These are phyloP conservation scores for Cryptosporidium ubiquitum DNA, from an alignment of 169 alveolate genomes.

Conservation along the genomic window DNA sequence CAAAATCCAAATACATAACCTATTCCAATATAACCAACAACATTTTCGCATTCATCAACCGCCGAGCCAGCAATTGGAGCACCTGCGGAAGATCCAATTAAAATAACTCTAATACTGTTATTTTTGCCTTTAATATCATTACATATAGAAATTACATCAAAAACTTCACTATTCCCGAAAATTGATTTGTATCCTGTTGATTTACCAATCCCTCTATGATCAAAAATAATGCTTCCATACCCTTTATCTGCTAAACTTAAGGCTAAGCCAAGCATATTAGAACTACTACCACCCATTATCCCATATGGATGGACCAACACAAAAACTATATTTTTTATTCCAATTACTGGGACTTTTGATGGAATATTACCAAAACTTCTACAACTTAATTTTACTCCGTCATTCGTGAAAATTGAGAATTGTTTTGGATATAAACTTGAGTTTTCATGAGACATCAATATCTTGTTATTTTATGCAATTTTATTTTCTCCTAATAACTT, in stretches of 20 bases:
- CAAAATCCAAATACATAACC: slow-evolving; percentile 80
- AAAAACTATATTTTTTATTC: slow-evolving; percentile 31
- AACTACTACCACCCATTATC: slow-evolving; percentile 67
- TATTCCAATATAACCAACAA: slow-evolving; percentile 77
- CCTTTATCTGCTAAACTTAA: slow-evolving; percentile 69
- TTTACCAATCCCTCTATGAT: slow-evolving; percentile 77
- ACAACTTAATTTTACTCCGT: slow-evolving; percentile 52
- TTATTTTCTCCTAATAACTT: not conserved
- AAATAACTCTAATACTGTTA: slow-evolving; percentile 44
- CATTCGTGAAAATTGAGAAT: slow-evolving; percentile 32
- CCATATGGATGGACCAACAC: slow-evolving; percentile 73
- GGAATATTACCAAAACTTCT: slow-evolving; percentile 52
- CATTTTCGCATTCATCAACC: slow-evolving; percentile 74
- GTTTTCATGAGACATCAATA: not conserved
- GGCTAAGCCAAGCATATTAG: slow-evolving; percentile 76
- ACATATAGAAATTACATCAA: slow-evolving; percentile 77
- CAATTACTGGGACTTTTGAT: not conserved
- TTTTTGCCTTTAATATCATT: slow-evolving; percentile 52
- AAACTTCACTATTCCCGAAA: slow-evolving; percentile 76
- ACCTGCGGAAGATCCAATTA: slow-evolving; percentile 83
- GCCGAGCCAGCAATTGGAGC: slow-evolving; percentile 83
- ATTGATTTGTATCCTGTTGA: slow-evolving; percentile 78
- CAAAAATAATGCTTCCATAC: slow-evolving; percentile 77
- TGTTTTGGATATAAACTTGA: slow-evolving; percentile 26
- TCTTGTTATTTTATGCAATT: not conserved